Base-by-base conservation (phyloP, 2,329 filamentous ascomycete species). In the Ceratocystis ficicola region DNA sequence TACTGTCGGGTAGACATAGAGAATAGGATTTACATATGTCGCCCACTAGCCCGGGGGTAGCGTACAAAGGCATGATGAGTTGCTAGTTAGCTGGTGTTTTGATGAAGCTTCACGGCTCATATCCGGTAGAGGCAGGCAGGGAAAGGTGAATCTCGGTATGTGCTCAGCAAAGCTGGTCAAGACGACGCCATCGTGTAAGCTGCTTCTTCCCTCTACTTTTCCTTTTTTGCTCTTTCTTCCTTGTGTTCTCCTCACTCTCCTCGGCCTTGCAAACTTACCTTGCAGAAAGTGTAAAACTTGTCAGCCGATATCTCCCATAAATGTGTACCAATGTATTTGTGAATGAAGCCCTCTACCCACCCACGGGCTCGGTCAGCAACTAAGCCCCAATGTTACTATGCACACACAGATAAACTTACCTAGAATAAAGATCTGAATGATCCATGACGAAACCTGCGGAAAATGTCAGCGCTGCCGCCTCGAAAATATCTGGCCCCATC, bases 21-120 rank as follows among this genome's bases (percentile, higher is more conserved):
- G n/a, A 44, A 62, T 44, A 15, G 59, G 59, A 5, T 62, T 62
- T 36, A 36, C 59, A 41, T 62, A 62, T 3, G 41, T 62, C 10
- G n/a, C 41, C 32, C 41, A 62, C 59, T 62, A 41, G 32, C 44
- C 15, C 15, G 7, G 7, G 44, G 15, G 20, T 4, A 62, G 6
- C 41, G 32, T 20, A 41, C n/a, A 44, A 15, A 5, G 25, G n/a
- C 2, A n/a, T 17, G 17, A 41, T 2, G 59, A n/a, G 12, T 12
- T 41, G 10, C 12, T 41, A 30, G 20, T 36, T 6, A 61, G 41
- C 59, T 44, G 20, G 17, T 22, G 4, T 44, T 30, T 61, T n/a
- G 17, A 2, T 41, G 41, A 61, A 15, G 15, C 28, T 61, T 61
- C 20, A 36, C 7, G 17, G 30, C 22, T 61, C 20, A 25, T 12